These are phyloP conservation scores for Kwoniella europaea DNA, from an alignment of 768 basidiomycete species.

Conservation along the genomic window DNA sequence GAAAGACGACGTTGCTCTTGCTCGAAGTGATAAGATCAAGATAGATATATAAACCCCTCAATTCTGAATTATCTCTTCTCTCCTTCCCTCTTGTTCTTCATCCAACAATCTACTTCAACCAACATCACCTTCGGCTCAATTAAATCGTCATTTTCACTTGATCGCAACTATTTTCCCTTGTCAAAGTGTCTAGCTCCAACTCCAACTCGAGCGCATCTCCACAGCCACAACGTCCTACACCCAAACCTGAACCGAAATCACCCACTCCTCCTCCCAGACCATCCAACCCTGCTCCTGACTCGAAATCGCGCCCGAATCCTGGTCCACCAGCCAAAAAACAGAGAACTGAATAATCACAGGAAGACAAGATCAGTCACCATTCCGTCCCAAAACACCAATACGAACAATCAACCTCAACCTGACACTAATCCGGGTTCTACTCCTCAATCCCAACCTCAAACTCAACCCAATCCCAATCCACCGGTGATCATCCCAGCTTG, in stretches of 20 bases:
- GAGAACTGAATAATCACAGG: neutral
- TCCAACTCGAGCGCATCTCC: neutral
- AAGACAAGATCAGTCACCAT: neutral
- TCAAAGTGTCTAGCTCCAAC: neutral
- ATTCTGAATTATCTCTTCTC: neutral
- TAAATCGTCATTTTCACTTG: neutral
- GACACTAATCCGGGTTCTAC: neutral
- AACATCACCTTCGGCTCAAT: too few relatives aligned
- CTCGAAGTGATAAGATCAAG: neutral
- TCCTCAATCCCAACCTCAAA: neutral
- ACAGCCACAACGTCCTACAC: neutral
- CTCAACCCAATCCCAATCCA: neutral
- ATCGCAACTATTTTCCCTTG: neutral
- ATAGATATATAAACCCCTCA: neutral
- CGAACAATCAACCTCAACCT: neutral
- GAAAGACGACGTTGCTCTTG: neutral
- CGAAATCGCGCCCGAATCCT: neutral
- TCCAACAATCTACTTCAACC: neutral
- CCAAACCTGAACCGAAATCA: neutral
- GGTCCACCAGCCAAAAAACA: neutral
- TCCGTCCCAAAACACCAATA: neutral
- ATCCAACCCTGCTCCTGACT: neutral
- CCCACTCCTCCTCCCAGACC: slow-evolving; percentile 1
- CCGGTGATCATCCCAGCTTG: neutral
- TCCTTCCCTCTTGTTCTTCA: neutral